A percentile compares a stretch with the other conserved stretches of the same genome.
These are phyloP conservation scores for Tricholoma hemisulphureum DNA, from an alignment of 768 basidiomycete genomes.

Conservation along the genomic window DNA sequence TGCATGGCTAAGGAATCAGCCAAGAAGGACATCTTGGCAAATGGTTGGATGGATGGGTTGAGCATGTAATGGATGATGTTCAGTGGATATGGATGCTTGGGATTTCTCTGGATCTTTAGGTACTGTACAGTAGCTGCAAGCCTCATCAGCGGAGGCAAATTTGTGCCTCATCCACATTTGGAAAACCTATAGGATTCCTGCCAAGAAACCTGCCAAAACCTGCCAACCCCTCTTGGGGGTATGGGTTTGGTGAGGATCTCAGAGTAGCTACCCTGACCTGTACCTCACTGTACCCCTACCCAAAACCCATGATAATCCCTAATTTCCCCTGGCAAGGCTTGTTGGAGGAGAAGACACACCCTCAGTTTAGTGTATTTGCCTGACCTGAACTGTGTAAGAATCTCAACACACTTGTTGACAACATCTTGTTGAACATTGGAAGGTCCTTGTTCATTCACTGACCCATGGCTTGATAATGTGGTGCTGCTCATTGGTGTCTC, in stretches of 20 bases:
- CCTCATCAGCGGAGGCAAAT: neutral
- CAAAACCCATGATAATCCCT: no score
- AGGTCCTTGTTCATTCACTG: no score
- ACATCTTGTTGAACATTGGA: no score
- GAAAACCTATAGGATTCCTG: neutral
- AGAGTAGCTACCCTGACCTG: neutral
- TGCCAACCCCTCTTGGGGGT: neutral
- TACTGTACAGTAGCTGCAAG: neutral
- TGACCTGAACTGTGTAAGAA: no score
- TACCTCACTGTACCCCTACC: neutral
- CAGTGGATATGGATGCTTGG: neutral
- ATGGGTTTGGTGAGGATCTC: neutral
- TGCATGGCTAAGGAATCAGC: neutral
- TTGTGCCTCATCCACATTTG: neutral
- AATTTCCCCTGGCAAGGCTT: no score
- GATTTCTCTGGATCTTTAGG: neutral
- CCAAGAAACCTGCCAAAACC: no score
- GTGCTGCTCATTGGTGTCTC: no score
- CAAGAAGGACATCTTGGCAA: neutral
- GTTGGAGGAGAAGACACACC: no score
- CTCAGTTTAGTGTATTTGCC: no score
- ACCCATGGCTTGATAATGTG: no score
- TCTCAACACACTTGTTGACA: no score
- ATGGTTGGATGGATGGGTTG: neutral
- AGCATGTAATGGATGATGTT: neutral